Percentiles rank a stretch among this genome's conserved stretches.
These are phyloP conservation scores for Aphelidium insulamus DNA, from an alignment of 371 early-diverging fungal genomes.

Conservation along the genomic window DNA sequence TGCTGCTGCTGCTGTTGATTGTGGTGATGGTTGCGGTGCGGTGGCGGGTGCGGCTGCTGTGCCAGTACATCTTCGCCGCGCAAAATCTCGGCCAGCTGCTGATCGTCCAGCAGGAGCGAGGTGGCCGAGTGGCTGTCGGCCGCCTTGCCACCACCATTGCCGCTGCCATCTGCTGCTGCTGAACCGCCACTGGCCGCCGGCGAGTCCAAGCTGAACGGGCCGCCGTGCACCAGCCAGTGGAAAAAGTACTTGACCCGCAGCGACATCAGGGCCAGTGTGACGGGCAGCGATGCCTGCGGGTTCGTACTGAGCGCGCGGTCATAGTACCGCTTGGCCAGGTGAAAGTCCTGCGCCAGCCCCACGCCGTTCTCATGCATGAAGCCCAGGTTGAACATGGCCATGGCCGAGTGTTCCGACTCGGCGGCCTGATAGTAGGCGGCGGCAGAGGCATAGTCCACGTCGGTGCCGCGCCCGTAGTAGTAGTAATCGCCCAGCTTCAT, in stretches of 20 bases:
- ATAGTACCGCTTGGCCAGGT: slow-evolving; percentile 78
- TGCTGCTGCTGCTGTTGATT: too few relatives aligned
- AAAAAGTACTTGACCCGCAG: slow-evolving; percentile 41
- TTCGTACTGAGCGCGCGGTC: slow-evolving; percentile 50
- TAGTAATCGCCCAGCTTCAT: slow-evolving; percentile 86
- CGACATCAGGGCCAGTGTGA: slow-evolving; percentile 45
- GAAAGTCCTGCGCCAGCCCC: slow-evolving; percentile 68
- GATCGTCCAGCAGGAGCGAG: too few relatives aligned
- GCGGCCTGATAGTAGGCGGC: slow-evolving; percentile 77
- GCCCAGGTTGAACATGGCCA: slow-evolving; percentile 91
- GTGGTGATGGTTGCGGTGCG: too few relatives aligned
- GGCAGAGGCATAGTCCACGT: slow-evolving; percentile 42
- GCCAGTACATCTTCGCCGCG: too few relatives aligned
- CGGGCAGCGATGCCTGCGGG: slow-evolving; percentile 56
- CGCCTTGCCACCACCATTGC: too few relatives aligned
- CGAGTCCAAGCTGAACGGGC: too few relatives aligned
- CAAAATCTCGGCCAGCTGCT: too few relatives aligned
- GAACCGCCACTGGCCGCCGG: too few relatives aligned
- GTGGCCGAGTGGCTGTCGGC: too few relatives aligned
- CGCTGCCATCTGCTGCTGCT: too few relatives aligned
- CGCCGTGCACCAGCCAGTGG: too few relatives aligned
- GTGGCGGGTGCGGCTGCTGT: too few relatives aligned
- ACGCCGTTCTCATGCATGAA: slow-evolving; percentile 94
- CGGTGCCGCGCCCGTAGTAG: slow-evolving; percentile 61
- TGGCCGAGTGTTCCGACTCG: slow-evolving; percentile 41